Conservation (phyloP, 495 filamentous ascomycete genomes). For the Penicillium canariense region DNA sequence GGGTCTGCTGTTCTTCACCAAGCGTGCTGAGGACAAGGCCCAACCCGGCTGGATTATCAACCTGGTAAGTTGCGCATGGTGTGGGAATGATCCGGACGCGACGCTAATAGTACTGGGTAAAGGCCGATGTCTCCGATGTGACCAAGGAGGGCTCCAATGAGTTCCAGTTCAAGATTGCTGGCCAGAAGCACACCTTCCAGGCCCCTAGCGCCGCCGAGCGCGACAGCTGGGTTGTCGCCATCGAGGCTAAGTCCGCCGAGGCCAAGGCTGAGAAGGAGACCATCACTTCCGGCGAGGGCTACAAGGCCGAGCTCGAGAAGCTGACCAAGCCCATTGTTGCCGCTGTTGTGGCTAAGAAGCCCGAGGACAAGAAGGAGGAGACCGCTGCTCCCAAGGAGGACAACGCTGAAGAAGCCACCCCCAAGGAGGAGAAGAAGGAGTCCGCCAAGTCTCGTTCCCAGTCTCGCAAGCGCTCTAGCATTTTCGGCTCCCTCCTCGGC, state of each 20-base stretch:
- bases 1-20: conserved; percentile 89
- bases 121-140: conserved; percentile 84
- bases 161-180: conserved; percentile 79
- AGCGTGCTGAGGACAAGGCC: conserved; percentile 78
- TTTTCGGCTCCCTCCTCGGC: conserved; percentile 73
- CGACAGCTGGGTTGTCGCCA: conserved; percentile 80
- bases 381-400: conserved; percentile 30
- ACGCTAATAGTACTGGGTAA: conserved; percentile 15
- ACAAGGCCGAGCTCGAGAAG: conserved; percentile 74
- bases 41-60: conserved; percentile 80
- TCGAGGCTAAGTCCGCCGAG: conserved; percentile 73
- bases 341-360: conserved; percentile 39
- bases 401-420: conserved; percentile 38
- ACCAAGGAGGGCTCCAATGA: conserved; percentile 68
- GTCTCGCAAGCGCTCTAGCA: conserved; percentile 80
- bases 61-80: conserved; percentile 56
- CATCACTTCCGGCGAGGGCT: conserved; percentile 67
- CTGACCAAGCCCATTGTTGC: conserved; percentile 52
- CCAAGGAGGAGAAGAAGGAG: conserved; percentile 45
- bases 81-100: not conserved
- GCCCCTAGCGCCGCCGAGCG: conserved; percentile 70
- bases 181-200: conserved; percentile 90
- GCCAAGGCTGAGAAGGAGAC: conserved; percentile 70
- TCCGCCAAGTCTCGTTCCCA: conserved; percentile 68
- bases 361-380: conserved; percentile 45